These are phyloP conservation scores for Aspergillus nanangensis DNA, from an alignment of 495 filamentous ascomycete genomes.

Conservation along the genomic window DNA sequence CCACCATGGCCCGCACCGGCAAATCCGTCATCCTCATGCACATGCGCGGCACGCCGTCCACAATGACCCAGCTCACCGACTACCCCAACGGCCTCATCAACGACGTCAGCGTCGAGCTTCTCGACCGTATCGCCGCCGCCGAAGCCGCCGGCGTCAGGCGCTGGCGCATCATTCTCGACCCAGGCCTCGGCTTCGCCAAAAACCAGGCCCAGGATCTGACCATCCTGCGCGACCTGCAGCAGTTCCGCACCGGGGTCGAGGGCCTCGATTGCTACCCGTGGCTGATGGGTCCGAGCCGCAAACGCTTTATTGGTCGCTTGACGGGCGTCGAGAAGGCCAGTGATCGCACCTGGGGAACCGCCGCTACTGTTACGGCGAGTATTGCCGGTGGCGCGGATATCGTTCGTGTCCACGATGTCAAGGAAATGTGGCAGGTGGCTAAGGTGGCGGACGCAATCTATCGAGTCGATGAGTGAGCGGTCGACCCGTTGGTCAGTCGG, in stretches of 20 bases:
- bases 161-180: conserved; percentile 94
- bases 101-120: conserved; percentile 66
- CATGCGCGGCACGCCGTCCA: conserved; percentile 84
- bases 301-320: conserved; percentile 80
- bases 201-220: conserved; percentile 73
- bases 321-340: conserved; percentile 68
- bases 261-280: conserved; percentile 75
- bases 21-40: conserved; percentile 89
- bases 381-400: conserved; percentile 92
- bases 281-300: conserved; percentile 86
- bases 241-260: conserved; percentile 52
- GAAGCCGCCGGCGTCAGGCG: conserved; percentile 78
- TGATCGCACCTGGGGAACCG: conserved; percentile 78
- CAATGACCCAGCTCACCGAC: conserved; percentile 65
- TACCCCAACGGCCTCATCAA: conserved; percentile 75
- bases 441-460: conserved; percentile 91
- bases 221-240: conserved; percentile 61
- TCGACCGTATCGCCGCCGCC: conserved; percentile 65
- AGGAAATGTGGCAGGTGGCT: conserved; percentile 82
- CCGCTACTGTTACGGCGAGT: conserved; percentile 80
- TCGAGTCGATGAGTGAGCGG: no score
- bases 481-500: no score
- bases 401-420: conserved; percentile 89
- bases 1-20: conserved; percentile 73
- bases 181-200: conserved; percentile 93